phyloP scores from a whole-genome alignment of 1,284 basidiomycete genomes.

The Taiwanofungus camphoratus region DNA sequence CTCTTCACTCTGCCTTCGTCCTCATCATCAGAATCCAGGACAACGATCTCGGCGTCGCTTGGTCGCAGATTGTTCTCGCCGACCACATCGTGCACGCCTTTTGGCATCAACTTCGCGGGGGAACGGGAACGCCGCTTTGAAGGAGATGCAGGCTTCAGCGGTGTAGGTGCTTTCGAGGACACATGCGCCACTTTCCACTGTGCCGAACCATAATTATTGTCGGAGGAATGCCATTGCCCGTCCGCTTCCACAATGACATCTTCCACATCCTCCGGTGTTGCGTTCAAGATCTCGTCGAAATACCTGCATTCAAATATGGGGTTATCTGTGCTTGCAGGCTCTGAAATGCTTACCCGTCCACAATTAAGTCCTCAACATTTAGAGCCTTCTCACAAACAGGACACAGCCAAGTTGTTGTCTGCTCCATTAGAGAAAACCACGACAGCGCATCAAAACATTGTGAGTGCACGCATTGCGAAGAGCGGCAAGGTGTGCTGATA shows the following conservation, averaged over 20 bases:
- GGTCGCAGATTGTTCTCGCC: constrained; percentile 39
- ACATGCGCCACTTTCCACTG: constrained; percentile 60
- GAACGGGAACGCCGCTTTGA: constrained; percentile 23
- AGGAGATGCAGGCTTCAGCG: constrained; percentile 24
- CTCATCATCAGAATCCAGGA: constrained; percentile 72
- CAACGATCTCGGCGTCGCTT: constrained; percentile 61
- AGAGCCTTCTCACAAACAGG: constrained; percentile 89
- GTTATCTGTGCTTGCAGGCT: neutral
- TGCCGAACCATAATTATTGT: constrained; percentile 76
- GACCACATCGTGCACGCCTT: constrained; percentile 21
- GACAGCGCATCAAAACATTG: constrained; percentile 96
- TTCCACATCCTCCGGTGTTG: constrained; percentile 76
- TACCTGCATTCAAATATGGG: constrained; percentile 45
- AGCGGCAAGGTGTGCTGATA: constrained; percentile 82
- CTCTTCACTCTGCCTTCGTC: constrained; percentile 69
- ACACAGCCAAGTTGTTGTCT: constrained; percentile 94
- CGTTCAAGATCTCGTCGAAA: constrained; percentile 76
- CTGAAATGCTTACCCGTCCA: constrained; percentile 72
- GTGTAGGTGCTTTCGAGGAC: constrained; percentile 26
- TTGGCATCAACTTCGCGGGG: constrained; percentile 17
- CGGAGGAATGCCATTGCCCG: constrained; percentile 91
- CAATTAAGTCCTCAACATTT: constrained; percentile 76
- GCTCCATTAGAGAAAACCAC: constrained; percentile 94
- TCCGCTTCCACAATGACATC: constrained; percentile 92
- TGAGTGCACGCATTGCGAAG: constrained; percentile 79